These are phyloP conservation scores for Nyctanthes arbortristis DNA, from an alignment of 257 asterid species.

Conservation along the genomic window DNA sequence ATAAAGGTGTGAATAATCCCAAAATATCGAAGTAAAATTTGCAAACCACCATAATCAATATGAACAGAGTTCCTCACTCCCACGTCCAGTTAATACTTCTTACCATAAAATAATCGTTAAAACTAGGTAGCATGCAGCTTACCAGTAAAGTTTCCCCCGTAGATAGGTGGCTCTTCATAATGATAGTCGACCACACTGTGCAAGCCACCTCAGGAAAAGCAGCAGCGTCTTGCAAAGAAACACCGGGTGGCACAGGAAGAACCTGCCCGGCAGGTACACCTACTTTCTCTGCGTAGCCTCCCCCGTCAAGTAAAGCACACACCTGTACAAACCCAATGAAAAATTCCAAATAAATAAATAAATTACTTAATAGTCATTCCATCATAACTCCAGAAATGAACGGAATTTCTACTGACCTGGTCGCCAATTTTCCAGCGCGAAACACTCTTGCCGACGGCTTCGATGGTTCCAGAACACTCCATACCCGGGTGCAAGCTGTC, in stretches of 20 bases:
- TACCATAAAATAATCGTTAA: background rate
- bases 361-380: background rate
- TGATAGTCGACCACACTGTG: background rate
- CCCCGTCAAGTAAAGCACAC: background rate
- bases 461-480: slow-evolving; percentile 89
- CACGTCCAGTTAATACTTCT: background rate
- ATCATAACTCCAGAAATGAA: background rate
- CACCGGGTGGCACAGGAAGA: background rate
- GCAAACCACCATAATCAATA: background rate
- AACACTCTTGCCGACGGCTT: slow-evolving; percentile 74
- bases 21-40: background rate
- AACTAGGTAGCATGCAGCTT: slow-evolving; percentile 14
- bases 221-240: background rate
- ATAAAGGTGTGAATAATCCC: background rate
- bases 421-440: slow-evolving; percentile 86
- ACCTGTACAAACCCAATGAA: background rate
- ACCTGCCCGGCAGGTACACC: background rate
- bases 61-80: background rate
- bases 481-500: slow-evolving; percentile 80
- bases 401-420: slow-evolving; percentile 57
- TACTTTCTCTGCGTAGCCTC: slow-evolving; percentile 8
- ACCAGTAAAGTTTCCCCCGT: slow-evolving; percentile 1
- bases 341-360: background rate
- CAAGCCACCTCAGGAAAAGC: background rate
- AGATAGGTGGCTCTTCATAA: background rate